Evolutionary conservation across 768 basidiomycete genomes (phyloP).

Genomic region (Mycena sanguinolenta): DNA sequence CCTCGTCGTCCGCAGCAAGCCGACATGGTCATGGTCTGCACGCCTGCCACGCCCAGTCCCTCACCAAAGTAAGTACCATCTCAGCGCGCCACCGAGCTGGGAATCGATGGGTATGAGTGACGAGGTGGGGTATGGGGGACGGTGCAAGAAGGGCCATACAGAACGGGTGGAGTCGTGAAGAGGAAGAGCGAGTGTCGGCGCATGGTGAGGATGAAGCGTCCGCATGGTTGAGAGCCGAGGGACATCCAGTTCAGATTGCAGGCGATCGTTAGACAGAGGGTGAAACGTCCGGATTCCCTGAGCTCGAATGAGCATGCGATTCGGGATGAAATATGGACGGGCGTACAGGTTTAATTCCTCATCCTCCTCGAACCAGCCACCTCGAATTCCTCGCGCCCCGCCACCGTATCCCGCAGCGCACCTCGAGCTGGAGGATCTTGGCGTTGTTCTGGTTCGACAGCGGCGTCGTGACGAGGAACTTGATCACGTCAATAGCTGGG

Average conservation of each 20-base stretch:
- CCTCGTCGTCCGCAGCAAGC: conserved; percentile 32
- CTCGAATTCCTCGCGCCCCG: no score
- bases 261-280: conserved; percentile 36
- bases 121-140: conserved; percentile 33
- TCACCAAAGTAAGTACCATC: conserved; percentile 38
- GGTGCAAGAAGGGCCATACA: conserved; percentile 38
- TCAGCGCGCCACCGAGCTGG: conserved; percentile 21
- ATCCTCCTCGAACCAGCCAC: no score
- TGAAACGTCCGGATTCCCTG: conserved; percentile 36
- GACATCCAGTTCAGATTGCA: conserved; percentile 41
- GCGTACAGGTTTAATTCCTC: conserved; percentile 33
- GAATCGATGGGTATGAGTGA: conserved; percentile 19
- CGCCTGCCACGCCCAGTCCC: conserved; percentile 32
- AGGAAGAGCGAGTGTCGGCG: conserved; percentile 39
- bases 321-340: background rate
- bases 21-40: conserved; percentile 34
- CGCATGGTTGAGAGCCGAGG: conserved; percentile 32
- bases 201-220: conserved; percentile 38
- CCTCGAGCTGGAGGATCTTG: conserved; percentile 44
- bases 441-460: no score
- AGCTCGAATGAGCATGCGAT: background rate
- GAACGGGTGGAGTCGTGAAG: conserved; percentile 35
- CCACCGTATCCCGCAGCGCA: no score
- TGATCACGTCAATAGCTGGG: no score
- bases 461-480: no score